Conservation (phyloP, 768 basidiomycete species). For the Pleurotus giganteus region DNA sequence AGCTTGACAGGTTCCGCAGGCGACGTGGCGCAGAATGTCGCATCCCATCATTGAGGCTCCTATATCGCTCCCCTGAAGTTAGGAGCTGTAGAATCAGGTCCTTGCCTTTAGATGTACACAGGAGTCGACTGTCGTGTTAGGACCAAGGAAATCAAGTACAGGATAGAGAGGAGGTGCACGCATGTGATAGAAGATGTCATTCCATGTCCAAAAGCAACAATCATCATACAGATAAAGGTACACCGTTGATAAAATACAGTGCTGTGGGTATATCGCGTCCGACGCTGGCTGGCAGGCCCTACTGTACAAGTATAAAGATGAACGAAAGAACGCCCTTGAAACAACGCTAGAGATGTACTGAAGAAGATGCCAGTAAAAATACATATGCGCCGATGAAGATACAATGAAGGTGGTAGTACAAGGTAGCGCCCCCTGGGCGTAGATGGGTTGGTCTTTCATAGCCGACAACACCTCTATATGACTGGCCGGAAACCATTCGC, state of each 20-base stretch:
- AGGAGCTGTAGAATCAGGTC: no score
- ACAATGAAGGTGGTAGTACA: neutral
- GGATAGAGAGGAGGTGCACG: no score
- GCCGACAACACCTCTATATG: neutral
- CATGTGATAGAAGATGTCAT: no score
- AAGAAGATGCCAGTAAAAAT: neutral
- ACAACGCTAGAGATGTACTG: neutral
- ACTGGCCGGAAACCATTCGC: slow-evolving; percentile 3
- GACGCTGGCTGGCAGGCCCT: neutral
- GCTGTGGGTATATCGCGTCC: neutral
- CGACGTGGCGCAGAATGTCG: no score
- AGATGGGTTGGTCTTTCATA: neutral
- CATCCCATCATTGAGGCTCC: no score
- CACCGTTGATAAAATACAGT: neutral
- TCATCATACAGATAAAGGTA: no score
- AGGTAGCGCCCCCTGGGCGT: neutral
- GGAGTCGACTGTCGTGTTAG: no score
- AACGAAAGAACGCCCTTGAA: neutral
- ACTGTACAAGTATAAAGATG: neutral
- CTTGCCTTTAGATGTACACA: no score
- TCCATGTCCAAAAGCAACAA: no score
- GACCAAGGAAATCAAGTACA: no score
- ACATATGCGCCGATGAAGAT: neutral
- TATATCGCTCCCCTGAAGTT: no score
- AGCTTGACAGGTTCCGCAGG: no score